Evolutionary conservation across 352 stramenopile genomes (phyloP).

Genomic region (Globisporangium nunn): DNA sequence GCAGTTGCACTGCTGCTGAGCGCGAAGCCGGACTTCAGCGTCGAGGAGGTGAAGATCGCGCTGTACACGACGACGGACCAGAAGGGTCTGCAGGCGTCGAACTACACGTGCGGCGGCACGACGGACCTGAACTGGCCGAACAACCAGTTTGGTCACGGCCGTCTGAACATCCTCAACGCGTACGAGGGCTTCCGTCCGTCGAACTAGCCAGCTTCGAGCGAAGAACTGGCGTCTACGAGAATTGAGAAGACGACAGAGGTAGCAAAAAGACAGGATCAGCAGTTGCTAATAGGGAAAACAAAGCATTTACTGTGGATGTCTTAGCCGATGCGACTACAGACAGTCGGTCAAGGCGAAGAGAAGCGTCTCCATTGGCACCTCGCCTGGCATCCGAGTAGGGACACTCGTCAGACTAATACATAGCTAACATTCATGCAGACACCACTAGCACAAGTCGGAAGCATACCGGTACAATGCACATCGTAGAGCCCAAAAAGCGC

Average conservation of each 20-base stretch:
- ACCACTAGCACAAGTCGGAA: neutral
- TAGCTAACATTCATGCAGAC: too few species aligned
- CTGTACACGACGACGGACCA: constrained; percentile 9
- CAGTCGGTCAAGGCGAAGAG: constrained; percentile 18
- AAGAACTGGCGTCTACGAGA: too few species aligned
- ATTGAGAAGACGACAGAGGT: too few species aligned
- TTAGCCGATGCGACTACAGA: constrained; percentile 2
- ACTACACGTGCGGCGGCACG: constrained; percentile 20
- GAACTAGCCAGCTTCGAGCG: too few species aligned
- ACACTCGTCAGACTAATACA: too few species aligned
- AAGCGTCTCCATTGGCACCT: constrained; percentile 29
- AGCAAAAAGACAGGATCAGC: too few species aligned
- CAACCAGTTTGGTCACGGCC: constrained; percentile 27
- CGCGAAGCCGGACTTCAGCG: constrained; percentile 11
- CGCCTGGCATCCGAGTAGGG: constrained; percentile 13
- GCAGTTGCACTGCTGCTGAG: constrained; percentile 17
- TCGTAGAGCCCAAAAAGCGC: constrained; percentile 45
- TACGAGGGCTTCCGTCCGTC: constrained; percentile 13
- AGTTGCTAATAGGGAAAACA: too few species aligned
- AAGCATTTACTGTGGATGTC: too few species aligned
- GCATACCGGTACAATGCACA: constrained; percentile 26
- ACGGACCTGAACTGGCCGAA: constrained; percentile 23
- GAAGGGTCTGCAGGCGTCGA: constrained; percentile 4
- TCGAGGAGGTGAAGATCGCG: constrained; percentile 12
- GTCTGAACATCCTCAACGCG: constrained; percentile 15